phyloP scores from a whole-genome alignment of 2,329 filamentous ascomycete species.

The Claviceps monticola region DNA sequence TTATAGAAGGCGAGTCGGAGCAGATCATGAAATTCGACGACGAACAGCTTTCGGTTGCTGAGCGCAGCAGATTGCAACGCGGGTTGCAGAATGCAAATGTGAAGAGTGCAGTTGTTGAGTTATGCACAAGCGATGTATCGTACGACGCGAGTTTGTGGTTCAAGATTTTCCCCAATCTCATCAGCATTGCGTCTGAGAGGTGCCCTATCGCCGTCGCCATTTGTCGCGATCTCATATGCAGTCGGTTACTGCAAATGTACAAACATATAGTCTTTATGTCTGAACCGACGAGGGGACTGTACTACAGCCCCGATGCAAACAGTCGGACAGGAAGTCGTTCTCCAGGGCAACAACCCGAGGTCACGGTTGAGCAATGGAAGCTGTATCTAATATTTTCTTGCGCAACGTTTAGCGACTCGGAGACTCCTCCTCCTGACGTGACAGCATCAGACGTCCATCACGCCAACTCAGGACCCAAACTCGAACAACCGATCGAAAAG shows the following conservation, averaged over 20 bases:
- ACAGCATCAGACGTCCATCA: conserved; percentile 51
- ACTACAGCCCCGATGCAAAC: conserved; percentile 46
- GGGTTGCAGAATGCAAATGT: conserved; percentile 75
- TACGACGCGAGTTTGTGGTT: conserved; percentile 96
- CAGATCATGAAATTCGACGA: conserved; percentile 86
- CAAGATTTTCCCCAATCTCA: conserved; percentile 92
- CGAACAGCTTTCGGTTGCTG: conserved; percentile 79
- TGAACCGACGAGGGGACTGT: conserved; percentile 52
- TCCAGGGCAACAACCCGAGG: conserved; percentile 63
- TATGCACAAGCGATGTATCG: conserved; percentile 88
- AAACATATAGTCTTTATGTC: conserved; percentile 66
- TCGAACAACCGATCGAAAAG: conserved; percentile 49
- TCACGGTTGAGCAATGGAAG: conserved; percentile 95
- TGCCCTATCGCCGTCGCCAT: conserved; percentile 87
- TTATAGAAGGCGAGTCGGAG: conserved; percentile 79
- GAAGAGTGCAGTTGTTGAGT: conserved; percentile 76
- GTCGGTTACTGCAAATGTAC: conserved; percentile 86
- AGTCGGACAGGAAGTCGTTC: conserved; percentile 38
- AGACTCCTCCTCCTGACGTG: conserved; percentile 30
- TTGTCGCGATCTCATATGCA: conserved; percentile 83
- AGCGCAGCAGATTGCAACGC: conserved; percentile 80
- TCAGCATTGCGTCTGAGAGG: conserved; percentile 77
- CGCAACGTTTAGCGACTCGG: conserved; percentile 79
- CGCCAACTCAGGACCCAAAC: conserved; percentile 63
- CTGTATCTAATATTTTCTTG: conserved; percentile 94